Conservation (phyloP, 2,329 filamentous ascomycete species). For the Didymella exigua region DNA sequence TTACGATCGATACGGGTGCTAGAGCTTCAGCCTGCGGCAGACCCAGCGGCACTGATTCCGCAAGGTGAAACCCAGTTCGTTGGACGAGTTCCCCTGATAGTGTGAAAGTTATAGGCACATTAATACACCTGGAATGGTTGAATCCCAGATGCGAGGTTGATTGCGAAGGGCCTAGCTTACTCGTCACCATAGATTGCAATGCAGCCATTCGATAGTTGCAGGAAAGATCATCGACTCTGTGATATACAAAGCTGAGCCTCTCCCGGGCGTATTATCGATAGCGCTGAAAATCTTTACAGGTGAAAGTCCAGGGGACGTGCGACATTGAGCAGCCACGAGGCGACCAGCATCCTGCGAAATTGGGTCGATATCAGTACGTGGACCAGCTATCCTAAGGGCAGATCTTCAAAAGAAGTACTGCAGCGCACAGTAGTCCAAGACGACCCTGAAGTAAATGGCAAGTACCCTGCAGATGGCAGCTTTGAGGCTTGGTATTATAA, state of each 20-base stretch:
- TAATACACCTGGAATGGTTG: conserved; percentile 14
- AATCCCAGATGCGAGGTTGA: neutral
- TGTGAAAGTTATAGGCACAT: conserved; percentile 6
- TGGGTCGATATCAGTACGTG: conserved; percentile 10
- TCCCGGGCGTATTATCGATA: neutral
- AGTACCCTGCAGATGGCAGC: neutral
- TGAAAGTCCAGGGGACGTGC: neutral
- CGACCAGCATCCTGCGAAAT: neutral
- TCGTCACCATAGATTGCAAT: conserved; percentile 11
- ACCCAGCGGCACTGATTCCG: neutral
- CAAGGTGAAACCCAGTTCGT: neutral
- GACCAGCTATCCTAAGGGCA: conserved; percentile 5
- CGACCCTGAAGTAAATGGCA: neutral
- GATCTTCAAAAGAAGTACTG: conserved; percentile 1
- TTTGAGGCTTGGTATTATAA: conserved; percentile 6
- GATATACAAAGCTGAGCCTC: neutral
- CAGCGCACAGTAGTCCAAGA: conserved; percentile 4
- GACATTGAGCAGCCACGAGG: neutral
- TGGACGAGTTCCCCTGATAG: conserved; percentile 1
- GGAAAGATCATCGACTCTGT: neutral
- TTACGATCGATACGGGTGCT: neutral
- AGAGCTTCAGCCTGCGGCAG: neutral
- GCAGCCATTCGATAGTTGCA: conserved; percentile 8
- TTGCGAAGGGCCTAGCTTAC: conserved; percentile 2
- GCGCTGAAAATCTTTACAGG: neutral